Conservation (phyloP, 768 basidiomycete genomes). For the Lentinula boryana region DNA sequence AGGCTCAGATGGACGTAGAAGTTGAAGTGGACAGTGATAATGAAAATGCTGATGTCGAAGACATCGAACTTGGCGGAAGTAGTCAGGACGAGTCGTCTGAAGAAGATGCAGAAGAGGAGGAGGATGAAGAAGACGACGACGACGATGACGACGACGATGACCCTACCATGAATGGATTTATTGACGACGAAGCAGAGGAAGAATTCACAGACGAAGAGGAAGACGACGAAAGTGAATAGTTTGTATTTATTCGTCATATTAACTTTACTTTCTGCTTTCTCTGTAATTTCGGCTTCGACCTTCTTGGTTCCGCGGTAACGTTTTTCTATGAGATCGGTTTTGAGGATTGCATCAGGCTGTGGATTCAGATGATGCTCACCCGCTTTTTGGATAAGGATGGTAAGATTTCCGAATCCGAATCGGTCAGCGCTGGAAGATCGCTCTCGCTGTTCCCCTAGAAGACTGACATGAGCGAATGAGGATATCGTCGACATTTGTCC, state of each 20-base stretch:
- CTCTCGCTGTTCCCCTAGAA: slow-evolving; percentile 13
- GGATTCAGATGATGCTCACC: not conserved
- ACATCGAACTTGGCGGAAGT: slow-evolving; percentile 8
- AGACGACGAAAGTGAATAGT: slow-evolving; percentile 30
- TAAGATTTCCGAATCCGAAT: slow-evolving; percentile 12
- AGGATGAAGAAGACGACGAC: not conserved
- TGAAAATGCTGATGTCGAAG: slow-evolving; percentile 6
- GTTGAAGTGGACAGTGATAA: slow-evolving; percentile 4
- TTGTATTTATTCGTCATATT: not conserved
- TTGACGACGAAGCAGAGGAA: slow-evolving; percentile 35
- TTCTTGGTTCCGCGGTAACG: not conserved
- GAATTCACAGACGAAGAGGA: slow-evolving; percentile 23
- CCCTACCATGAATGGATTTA: slow-evolving; percentile 22
- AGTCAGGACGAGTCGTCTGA: slow-evolving; percentile 4
- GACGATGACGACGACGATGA: slow-evolving; percentile 13
- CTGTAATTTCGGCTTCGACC: not conserved
- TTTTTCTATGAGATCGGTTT: not conserved
- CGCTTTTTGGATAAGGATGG: not conserved
- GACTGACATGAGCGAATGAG: not conserved
- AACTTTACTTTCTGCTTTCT: not conserved
- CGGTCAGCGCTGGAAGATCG: slow-evolving; percentile 16
- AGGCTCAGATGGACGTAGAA: slow-evolving; percentile 5
- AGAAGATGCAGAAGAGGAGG: not conserved
- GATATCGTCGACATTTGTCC: slow-evolving; percentile 5
- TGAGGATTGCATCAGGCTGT: not conserved